A percentile compares a stretch with the other conserved stretches of the same genome.
Conservation (phyloP, 2,329 filamentous ascomycete genomes). For the Escovopsis sp. region DNA sequence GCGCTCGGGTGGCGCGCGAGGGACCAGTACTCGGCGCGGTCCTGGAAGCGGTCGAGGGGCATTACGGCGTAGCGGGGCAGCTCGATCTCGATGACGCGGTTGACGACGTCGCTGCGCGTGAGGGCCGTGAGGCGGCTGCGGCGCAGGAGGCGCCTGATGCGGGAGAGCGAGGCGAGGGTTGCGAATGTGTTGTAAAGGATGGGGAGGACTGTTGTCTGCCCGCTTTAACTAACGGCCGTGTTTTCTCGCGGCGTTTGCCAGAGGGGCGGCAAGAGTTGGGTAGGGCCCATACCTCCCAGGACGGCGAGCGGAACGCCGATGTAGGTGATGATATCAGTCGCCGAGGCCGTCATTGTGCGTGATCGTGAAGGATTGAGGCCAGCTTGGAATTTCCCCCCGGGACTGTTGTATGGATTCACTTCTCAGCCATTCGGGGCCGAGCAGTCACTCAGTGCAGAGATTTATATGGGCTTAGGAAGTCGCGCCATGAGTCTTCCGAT, state of each 20-base stretch:
- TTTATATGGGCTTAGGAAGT: too few species aligned
- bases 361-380: too few species aligned
- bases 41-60: slow-evolving; percentile 39
- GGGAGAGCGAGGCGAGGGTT: slow-evolving; percentile 43
- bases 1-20: slow-evolving; percentile 34
- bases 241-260: neutral
- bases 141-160: slow-evolving; percentile 43
- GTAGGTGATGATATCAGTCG: slow-evolving; percentile 39
- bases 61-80: slow-evolving; percentile 49
- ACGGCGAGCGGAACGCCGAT: slow-evolving; percentile 44
- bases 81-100: slow-evolving; percentile 52
- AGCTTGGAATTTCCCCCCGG: too few species aligned
- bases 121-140: slow-evolving; percentile 43
- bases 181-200: slow-evolving; percentile 52
- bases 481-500: too few species aligned
- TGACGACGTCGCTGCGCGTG: slow-evolving; percentile 48
- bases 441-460: too few species aligned
- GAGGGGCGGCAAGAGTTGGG: neutral
- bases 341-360: slow-evolving; percentile 17
- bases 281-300: slow-evolving; percentile 23
- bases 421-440: too few species aligned
- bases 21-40: slow-evolving; percentile 43
- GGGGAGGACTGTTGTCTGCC: slow-evolving; percentile 31
- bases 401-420: too few species aligned
- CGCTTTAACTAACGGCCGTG: neutral